A percentile compares a stretch with the other conserved stretches of the same genome.
These are phyloP conservation scores for Polytrichum formosum DNA, from an alignment of 225 moss, liverwort and hornwort genomes.

Conservation along the genomic window DNA sequence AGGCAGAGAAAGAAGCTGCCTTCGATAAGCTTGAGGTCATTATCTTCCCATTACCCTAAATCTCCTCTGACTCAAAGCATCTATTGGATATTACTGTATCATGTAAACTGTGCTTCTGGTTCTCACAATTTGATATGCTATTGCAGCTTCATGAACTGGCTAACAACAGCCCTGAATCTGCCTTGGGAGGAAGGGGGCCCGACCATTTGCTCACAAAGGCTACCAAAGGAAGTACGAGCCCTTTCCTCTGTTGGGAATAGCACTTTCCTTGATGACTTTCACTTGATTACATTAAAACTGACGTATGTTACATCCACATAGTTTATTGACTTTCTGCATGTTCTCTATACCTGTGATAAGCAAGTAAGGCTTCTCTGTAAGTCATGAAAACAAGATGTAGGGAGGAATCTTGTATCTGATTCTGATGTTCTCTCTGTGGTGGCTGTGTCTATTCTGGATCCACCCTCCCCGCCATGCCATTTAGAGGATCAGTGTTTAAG, in stretches of 20 bases:
- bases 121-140: background rate
- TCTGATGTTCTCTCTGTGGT: background rate
- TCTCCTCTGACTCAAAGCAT: too few species aligned
- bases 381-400: too few species aligned
- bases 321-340: too few species aligned
- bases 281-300: too few species aligned
- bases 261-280: too few species aligned
- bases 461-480: background rate
- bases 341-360: too few species aligned
- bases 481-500: conserved; percentile 33
- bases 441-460: conserved; percentile 5
- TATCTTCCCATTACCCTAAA: background rate
- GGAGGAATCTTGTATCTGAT: too few species aligned
- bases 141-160: conserved; percentile 44
- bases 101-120: too few species aligned
- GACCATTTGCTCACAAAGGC: conserved; percentile 14
- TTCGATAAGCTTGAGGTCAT: conserved; percentile 29
- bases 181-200: conserved; percentile 21
- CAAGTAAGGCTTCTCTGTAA: too few species aligned
- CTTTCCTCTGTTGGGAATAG: too few species aligned
- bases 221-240: conserved; percentile 38
- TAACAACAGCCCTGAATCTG: conserved; percentile 34
- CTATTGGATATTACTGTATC: too few species aligned
- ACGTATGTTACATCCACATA: too few species aligned
- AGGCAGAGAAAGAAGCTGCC: conserved; percentile 21